phyloP scores from a whole-genome alignment of 78 protist genomes.

The Mastigamoeba balamuthi region DNA sequence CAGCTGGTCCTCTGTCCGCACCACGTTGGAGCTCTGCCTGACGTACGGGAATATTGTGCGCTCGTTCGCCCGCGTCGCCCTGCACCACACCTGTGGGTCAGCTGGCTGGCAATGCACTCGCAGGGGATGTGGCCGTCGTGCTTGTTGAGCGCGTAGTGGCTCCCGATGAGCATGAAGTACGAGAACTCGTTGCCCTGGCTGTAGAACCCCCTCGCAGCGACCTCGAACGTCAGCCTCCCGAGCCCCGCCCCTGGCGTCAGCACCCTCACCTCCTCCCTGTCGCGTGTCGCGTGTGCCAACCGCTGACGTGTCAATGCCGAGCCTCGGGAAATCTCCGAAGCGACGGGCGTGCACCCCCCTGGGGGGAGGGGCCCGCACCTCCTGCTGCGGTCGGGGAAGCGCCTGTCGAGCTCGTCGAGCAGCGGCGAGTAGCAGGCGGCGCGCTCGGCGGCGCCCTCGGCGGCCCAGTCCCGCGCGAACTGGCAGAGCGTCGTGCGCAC shows the following conservation, averaged over 20 bases:
- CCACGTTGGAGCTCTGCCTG: not conserved
- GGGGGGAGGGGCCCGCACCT: not conserved
- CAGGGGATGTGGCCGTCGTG: not conserved
- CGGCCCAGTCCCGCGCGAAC: slow-evolving; percentile 52
- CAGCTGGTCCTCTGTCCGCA: not conserved
- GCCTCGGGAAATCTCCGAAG: not conserved
- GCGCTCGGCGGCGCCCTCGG: slow-evolving; percentile 52
- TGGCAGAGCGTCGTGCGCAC: slow-evolving; percentile 22
- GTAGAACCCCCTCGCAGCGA: slow-evolving; percentile 26
- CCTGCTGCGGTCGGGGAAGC: not conserved
- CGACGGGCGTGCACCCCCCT: not conserved
- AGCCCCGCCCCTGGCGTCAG: slow-evolving; percentile 75
- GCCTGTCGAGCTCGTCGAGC: not conserved
- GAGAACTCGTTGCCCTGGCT: slow-evolving; percentile 62
- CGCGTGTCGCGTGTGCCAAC: not conserved
- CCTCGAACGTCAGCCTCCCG: slow-evolving; percentile 61
- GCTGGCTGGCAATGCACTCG: not conserved
- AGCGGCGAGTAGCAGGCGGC: slow-evolving; percentile 20
- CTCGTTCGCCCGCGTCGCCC: not conserved
- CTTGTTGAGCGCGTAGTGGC: slow-evolving; percentile 46
- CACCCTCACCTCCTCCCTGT: not conserved
- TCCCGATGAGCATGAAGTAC: slow-evolving; percentile 57
- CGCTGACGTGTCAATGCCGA: too few relatives aligned
- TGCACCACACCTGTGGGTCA: not conserved
- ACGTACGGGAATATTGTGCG: not conserved